Base-by-base conservation (phyloP, 169 alveolate genomes). In the Plasmodium fragile region DNA sequence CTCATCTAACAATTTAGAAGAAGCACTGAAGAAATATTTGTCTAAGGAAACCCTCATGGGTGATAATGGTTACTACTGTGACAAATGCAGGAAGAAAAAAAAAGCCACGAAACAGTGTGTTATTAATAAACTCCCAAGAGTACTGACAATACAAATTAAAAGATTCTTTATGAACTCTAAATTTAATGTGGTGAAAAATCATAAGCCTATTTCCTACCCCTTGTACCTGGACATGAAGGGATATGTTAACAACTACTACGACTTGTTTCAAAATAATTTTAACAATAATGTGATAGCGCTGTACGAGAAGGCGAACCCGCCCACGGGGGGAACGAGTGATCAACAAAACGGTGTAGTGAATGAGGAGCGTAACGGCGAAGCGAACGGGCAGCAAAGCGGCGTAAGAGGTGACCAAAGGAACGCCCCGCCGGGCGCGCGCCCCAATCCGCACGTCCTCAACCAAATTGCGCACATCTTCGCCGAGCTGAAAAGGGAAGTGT, bases 31-130 rank as follows among this genome's bases (percentile, higher is more conserved):
- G 22, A 75, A 83, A 49, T 93, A 94, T 52, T 59, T 96, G 1
- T 43, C 93, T 2, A 91, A 83, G 32, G 96, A 96, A 45, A 65
- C 78, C 73, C 65, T 96, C 72, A 82, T 77, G 73, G 90, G 93
- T 34, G 90, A 82, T 94, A 96, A 96, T 93, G 95, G 95, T 69
- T 96, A 96, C 93, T 82, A 92, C 84, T 96, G 97, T 81, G 94
- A 93, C 36, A 75, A 77, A 39, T 96, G 97, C 91, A 89, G 89
- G 70, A 49, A 89, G 34, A 92, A 94, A 75, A 95, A 92, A 78
- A 89, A 59, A 32, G 97, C 97, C 28, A 93, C 95, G n/a, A 96
- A 94, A 93, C 93, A 95, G 71, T 83, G 95, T 83, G 93, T 95
- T 43, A 87, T 96, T 5, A 92, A 93, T 81, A 90, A 93, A 49